Evolutionary conservation across 768 basidiomycete genomes (phyloP).

Genomic region (Lyophyllum shimeji): DNA sequence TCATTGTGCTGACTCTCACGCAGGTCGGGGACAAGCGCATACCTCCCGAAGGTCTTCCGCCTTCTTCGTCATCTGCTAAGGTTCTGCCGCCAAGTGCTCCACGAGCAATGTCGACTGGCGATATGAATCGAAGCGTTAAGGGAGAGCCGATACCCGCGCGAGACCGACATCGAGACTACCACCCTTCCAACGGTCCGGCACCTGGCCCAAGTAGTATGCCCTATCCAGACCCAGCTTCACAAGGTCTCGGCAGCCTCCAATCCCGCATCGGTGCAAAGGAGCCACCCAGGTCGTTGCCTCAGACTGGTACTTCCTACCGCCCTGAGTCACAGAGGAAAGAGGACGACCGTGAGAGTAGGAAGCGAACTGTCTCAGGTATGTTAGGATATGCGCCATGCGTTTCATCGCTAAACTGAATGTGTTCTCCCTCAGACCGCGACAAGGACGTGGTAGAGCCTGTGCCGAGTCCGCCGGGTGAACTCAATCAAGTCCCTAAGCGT

Average conservation of each 20-base stretch:
- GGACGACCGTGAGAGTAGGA: slow-evolving; percentile 67
- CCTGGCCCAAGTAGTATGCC: slow-evolving; percentile 14
- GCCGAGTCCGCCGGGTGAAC: slow-evolving; percentile 33
- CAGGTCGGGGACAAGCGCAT: slow-evolving; percentile 56
- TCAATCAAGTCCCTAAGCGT: slow-evolving; percentile 53
- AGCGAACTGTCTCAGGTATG: slow-evolving; percentile 70
- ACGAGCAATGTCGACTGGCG: slow-evolving; percentile 62
- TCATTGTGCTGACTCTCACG: slow-evolving; percentile 10
- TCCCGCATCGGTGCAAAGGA: slow-evolving; percentile 68
- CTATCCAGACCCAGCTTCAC: slow-evolving; percentile 22
- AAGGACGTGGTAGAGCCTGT: slow-evolving; percentile 46
- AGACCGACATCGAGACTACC: slow-evolving; percentile 50
- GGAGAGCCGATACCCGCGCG: slow-evolving; percentile 35
- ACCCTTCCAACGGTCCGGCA: slow-evolving; percentile 30
- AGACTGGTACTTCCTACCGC: slow-evolving; percentile 42
- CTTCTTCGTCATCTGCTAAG: slow-evolving; percentile 33
- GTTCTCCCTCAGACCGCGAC: slow-evolving; percentile 53
- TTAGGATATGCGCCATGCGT: slow-evolving; percentile 2
- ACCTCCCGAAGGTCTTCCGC: slow-evolving; percentile 47
- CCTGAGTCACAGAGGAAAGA: slow-evolving; percentile 47
- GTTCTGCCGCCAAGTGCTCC: slow-evolving; percentile 58
- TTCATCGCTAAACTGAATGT: slow-evolving; percentile 5
- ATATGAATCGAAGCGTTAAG: slow-evolving; percentile 41
- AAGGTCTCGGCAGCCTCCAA: slow-evolving; percentile 31
- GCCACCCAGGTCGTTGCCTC: slow-evolving; percentile 28